Evolutionary conservation across 1,139 yeast species (phyloP), one percentile per base, ranked within the genome.

Genomic region (Saccharomyces hybrid): DNA sequence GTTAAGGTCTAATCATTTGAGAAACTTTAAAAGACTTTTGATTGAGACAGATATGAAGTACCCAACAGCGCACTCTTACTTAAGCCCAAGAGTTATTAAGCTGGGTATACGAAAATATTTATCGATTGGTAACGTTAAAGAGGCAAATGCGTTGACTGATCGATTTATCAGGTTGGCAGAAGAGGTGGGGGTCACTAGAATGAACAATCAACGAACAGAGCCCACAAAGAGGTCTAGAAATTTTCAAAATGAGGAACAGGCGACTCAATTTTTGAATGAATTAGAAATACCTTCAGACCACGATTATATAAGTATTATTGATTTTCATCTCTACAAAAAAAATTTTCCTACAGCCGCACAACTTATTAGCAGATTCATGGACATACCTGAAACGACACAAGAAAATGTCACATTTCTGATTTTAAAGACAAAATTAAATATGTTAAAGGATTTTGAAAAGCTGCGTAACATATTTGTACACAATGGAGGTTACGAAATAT

Each of bases 1-100:
- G 25, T 55, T 73, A 41, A 61, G 68, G 9, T 54, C 63, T 8
- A 67, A 66, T n/a, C 62, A 70, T 49, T 51, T 72, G 14, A 61
- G 57, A n/a, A 59, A 60, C 31, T 72, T 73, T 31, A 65, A 66
- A 28, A 59, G 55, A 8, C 46, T 65, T 27, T 51, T 66, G 16
- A 25, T 46, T 2, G 58, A 58, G 29, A 55, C 61, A 3, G 63
- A 64, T 50, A 41, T 34, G 1, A 54, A 55, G 42, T 68, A 59
- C 55, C 57, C 58, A 9, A 25, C 14, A 4, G 32, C 44, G 0
- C 46, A 49, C 26, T 57, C 58, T n/a, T 61, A 64, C 50, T 27
- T 64, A 5, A 53, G 60, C 13, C 61, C 65, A 13, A 61, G 59
- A 47, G 59, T 67, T 11, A 46, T 66, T 5, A 58, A 55, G 38